Conservation (phyloP, 2,329 filamentous ascomycete species). For the Fusarium musae region DNA sequence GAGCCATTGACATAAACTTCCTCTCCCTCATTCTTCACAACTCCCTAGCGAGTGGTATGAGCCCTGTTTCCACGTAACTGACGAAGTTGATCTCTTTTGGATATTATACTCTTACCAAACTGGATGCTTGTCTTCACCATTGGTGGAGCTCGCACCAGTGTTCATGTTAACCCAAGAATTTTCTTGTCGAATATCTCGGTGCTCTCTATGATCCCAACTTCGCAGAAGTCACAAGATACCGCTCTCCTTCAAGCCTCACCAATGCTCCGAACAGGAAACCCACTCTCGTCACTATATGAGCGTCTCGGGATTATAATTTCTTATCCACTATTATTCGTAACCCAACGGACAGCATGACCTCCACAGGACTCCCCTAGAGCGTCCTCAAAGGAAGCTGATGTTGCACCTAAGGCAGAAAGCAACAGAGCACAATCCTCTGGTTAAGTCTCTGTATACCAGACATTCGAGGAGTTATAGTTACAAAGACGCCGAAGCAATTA, state of each 20-base stretch:
- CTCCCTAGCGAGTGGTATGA: not conserved
- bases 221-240: not conserved
- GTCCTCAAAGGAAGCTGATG: not conserved
- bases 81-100: no score
- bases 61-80: accelerated
- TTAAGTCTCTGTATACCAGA: not conserved
- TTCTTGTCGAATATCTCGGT: accelerated
- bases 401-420: not conserved
- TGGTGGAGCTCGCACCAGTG: not conserved
- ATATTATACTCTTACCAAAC: not conserved
- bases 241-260: not conserved
- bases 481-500: not conserved
- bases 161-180: no score
- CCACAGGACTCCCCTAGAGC: not conserved
- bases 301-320: not conserved
- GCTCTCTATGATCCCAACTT: accelerated
- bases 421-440: not conserved
- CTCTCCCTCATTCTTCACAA: not conserved
- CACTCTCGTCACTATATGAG: not conserved
- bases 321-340: not conserved
- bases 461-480: not conserved
- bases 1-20: not conserved
- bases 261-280: accelerated
- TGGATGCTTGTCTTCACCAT: accelerated
- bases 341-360: not conserved